Conservation (phyloP, 192 early-diverging fungal genomes). For the Backusella parvicylindrica region DNA sequence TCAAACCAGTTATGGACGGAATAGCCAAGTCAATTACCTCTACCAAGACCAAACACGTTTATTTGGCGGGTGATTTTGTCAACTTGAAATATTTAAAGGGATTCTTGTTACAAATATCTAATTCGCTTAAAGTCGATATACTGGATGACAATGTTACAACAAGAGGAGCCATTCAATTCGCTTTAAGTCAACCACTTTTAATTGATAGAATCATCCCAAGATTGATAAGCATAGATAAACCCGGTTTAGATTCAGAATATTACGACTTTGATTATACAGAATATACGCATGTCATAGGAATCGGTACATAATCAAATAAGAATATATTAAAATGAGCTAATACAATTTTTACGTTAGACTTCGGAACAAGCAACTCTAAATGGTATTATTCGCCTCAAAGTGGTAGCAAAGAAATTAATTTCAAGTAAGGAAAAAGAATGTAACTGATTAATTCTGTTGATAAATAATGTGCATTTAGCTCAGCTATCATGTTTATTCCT, state of each 20-base stretch:
- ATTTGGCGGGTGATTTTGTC: not conserved
- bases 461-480: not conserved
- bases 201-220: not conserved
- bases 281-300: slow-evolving; percentile 11
- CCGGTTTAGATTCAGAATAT: not conserved
- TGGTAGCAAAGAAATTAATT: slow-evolving; percentile 31
- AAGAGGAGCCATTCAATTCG: not conserved
- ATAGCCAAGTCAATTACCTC: not conserved
- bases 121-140: not conserved
- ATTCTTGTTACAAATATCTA: not conserved
- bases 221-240: not conserved
- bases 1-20: not conserved
- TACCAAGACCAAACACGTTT: not conserved
- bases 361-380: slow-evolving; percentile 3
- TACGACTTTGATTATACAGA: not conserved
- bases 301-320: not conserved
- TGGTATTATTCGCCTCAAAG: slow-evolving; percentile 30
- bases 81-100: not conserved
- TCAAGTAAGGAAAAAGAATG: slow-evolving; percentile 15
- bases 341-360: not conserved
- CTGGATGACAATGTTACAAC: not conserved
- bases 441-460: not conserved
- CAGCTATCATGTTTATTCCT: not conserved
- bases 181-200: not conserved
- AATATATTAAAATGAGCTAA: not conserved